These are phyloP conservation scores for Bryoerythrophyllum caledonicum DNA, from an alignment of 225 moss, liverwort and hornwort genomes.

Conservation along the genomic window DNA sequence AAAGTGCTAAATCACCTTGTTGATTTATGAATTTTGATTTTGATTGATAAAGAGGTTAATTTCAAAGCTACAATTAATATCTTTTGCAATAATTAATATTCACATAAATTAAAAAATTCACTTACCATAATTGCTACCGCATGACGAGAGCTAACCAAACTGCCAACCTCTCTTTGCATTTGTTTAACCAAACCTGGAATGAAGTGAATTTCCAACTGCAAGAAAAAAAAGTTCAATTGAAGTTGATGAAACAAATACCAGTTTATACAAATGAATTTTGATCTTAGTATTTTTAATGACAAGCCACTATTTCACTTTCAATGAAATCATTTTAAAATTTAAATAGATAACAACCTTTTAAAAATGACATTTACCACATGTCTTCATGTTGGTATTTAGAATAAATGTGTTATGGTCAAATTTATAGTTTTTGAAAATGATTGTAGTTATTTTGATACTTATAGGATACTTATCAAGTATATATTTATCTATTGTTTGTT, in stretches of 20 bases:
- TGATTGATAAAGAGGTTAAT: not conserved
- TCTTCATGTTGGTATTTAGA: accelerated
- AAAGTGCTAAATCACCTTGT: not conserved
- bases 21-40: not conserved
- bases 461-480: too few relatives aligned
- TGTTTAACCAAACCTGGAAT: conserved; percentile 34
- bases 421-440: not conserved
- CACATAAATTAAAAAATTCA: accelerated
- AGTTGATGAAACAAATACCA: not conserved
- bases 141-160: conserved; percentile 38
- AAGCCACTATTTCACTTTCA: not conserved
- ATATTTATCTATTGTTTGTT: too few relatives aligned
- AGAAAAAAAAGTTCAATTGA: not conserved
- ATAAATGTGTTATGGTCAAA: not conserved
- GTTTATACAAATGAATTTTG: too few relatives aligned
- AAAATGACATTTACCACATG: not conserved
- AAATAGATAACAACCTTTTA: not conserved
- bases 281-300: too few relatives aligned
- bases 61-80: accelerated
- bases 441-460: too few relatives aligned
- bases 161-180: conserved; percentile 35
- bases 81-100: too few relatives aligned
- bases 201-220: conserved; percentile 38
- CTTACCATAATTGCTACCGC: conserved; percentile 49
- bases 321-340: not conserved